These are phyloP conservation scores for Beauveria sp. DNA, from an alignment of 2,329 filamentous ascomycete species.

Conservation along the genomic window DNA sequence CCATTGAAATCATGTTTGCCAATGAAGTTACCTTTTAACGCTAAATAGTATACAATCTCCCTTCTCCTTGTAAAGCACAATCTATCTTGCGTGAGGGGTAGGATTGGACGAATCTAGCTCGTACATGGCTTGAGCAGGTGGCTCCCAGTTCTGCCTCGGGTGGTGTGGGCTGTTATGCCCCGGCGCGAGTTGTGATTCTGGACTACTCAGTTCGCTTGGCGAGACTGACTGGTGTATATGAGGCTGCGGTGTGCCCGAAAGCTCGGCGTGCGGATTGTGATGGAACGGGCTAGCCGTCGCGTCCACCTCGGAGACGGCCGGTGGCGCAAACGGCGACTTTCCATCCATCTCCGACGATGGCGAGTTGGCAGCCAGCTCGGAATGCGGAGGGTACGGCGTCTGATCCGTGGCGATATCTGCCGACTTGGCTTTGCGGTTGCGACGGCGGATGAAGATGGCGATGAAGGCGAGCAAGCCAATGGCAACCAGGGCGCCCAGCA, in stretches of 20 bases:
- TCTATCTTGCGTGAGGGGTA: neutral
- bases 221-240: neutral
- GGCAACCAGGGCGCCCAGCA: neutral
- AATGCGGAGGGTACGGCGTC: neutral
- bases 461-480: neutral
- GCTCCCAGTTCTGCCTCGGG: neutral
- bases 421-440: neutral
- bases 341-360: slow-evolving; percentile 5
- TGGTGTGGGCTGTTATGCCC: neutral
- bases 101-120: slow-evolving; percentile 5
- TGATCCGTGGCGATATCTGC: neutral
- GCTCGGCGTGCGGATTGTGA: neutral
- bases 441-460: slow-evolving; percentile 1
- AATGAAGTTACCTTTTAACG: neutral
- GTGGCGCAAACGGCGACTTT: neutral
- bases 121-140: neutral
- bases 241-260: neutral
- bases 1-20: neutral
- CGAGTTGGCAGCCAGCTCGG: slow-evolving; percentile 2
- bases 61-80: neutral
- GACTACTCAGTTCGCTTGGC: slow-evolving; percentile 5
- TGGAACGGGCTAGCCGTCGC: neutral
- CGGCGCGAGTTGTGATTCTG: neutral
- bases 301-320: neutral
- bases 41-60: neutral